These are phyloP conservation scores for Fistulinella cinereoalba DNA, from an alignment of 1,284 basidiomycete genomes.

Conservation along the genomic window DNA sequence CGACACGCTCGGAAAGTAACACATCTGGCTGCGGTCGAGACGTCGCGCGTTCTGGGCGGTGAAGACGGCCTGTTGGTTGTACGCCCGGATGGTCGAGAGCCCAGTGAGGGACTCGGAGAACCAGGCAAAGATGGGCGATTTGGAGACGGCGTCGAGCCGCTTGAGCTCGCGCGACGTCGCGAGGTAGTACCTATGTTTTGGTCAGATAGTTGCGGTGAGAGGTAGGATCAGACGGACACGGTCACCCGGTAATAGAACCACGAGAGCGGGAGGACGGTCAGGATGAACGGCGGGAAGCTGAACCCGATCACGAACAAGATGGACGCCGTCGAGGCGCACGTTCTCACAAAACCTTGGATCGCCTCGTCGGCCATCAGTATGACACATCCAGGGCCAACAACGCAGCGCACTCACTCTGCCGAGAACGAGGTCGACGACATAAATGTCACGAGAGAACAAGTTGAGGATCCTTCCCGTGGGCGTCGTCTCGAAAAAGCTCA, in stretches of 20 bases:
- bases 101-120: slow-evolving; percentile 87
- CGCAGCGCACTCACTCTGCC: slow-evolving; percentile 50
- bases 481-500: slow-evolving; percentile 86
- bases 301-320: slow-evolving; percentile 78
- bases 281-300: slow-evolving; percentile 80
- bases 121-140: slow-evolving; percentile 89
- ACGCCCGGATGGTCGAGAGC: slow-evolving; percentile 83
- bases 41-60: slow-evolving; percentile 74
- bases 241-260: slow-evolving; percentile 79
- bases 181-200: slow-evolving; percentile 72
- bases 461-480: slow-evolving; percentile 83
- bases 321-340: slow-evolving; percentile 57
- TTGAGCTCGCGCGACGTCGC: slow-evolving; percentile 90
- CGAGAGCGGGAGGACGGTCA: slow-evolving; percentile 71
- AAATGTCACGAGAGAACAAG: slow-evolving; percentile 89
- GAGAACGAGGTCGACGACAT: slow-evolving; percentile 85
- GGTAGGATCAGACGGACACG: slow-evolving; percentile 47
- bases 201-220: slow-evolving; percentile 65
- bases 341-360: slow-evolving; percentile 68
- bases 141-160: slow-evolving; percentile 85
- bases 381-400: too few relatives aligned
- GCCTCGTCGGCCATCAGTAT: too few relatives aligned
- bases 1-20: slow-evolving; percentile 69
- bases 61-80: slow-evolving; percentile 72
- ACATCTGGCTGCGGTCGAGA: slow-evolving; percentile 82